Evolutionary conservation across 2,329 filamentous ascomycete species (phyloP), one percentile per base, ranked within the genome.

Genomic region (Alternaria angustiovoidea): DNA sequence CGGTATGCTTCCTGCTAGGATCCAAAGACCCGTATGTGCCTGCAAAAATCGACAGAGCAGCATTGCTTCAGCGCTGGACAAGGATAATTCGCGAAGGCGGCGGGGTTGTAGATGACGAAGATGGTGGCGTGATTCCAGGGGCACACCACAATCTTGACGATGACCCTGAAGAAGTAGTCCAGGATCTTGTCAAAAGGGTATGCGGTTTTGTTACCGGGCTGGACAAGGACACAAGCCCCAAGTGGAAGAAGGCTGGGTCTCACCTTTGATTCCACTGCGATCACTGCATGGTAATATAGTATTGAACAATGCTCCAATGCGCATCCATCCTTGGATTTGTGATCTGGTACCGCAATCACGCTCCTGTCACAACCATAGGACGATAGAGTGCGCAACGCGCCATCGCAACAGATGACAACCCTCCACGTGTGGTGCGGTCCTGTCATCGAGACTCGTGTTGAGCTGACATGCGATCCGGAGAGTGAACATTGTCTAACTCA

Each of bases 21-120:
- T 89, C 82, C 6, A 78, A 83, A 43, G 91, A 94, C 74, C 88
- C 91, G 75, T 87, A 83, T 71, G 84, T 92, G 2, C 87, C 90
- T 0, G 59, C 70, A 1, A 74, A 68, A 1, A 79, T 92, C 16
- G 85, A 92, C 70, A 88, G 88, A 69, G 78, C 79, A 28, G 81
- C 72, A 2, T 75, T 91, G 61, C 78, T 92, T 55, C 76, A 82
- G 57, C 83, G 80, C 53, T 94, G 90, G 86, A 79, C 80, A 22
- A 69, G 66, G 20, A 70, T 82, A 56, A 78, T 83, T 6, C 78
- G 78, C 53, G 74, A 71, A 20, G 79, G 79, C 0, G 80, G 82
- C 3, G 84, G 83, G 0, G 69, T 69, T 6, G 80, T 86, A 16
- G 84, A 87, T 74, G 78, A 82, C 28, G 69, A 67, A 7, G 76